Evolutionary conservation across 164 flowering plant genomes (phyloP).

Genomic region (Chloranthus sessilifolius): DNA sequence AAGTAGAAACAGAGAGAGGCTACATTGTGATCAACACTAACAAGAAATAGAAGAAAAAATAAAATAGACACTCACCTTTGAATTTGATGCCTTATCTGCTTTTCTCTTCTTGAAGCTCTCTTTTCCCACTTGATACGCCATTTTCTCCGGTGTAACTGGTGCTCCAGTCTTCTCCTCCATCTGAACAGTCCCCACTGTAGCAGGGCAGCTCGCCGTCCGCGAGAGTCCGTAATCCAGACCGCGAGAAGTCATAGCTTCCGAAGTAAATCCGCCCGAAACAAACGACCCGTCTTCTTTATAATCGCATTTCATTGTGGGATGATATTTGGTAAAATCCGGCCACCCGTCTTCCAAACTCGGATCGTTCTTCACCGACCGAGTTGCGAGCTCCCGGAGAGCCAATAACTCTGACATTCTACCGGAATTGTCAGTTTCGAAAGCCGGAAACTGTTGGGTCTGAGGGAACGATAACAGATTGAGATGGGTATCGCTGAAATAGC

Average conservation of each 20-base stretch:
- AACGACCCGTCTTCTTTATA: too few species aligned
- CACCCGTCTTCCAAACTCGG: constrained; percentile 45
- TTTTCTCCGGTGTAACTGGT: constrained; percentile 20
- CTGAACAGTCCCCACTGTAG: constrained; percentile 3
- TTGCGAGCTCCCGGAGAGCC: constrained; percentile 23
- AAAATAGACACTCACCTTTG: constrained; percentile 32
- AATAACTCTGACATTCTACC: constrained; percentile 1
- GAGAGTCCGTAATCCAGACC: constrained; percentile 19
- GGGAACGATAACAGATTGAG: constrained; percentile 20
- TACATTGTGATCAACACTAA: too few species aligned
- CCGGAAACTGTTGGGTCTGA: constrained; percentile 12
- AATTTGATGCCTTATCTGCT: constrained; percentile 31
- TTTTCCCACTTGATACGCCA: constrained; percentile 26
- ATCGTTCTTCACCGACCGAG: too few species aligned
- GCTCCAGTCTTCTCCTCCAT: constrained; percentile 13
- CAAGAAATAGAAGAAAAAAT: too few species aligned
- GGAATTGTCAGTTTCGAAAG: not conserved
- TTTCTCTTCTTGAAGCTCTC: constrained; percentile 68
- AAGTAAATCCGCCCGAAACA: constrained; percentile 16
- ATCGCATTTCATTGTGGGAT: too few species aligned
- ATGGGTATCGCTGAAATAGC: constrained; percentile 26
- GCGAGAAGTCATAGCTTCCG: not conserved
- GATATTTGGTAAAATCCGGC: constrained; percentile 31
- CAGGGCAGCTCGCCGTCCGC: constrained; percentile 40
- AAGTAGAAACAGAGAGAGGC: too few species aligned